Evolutionary conservation across 2,329 filamentous ascomycete species (phyloP).

Genomic region (Scedosporium boydii): DNA sequence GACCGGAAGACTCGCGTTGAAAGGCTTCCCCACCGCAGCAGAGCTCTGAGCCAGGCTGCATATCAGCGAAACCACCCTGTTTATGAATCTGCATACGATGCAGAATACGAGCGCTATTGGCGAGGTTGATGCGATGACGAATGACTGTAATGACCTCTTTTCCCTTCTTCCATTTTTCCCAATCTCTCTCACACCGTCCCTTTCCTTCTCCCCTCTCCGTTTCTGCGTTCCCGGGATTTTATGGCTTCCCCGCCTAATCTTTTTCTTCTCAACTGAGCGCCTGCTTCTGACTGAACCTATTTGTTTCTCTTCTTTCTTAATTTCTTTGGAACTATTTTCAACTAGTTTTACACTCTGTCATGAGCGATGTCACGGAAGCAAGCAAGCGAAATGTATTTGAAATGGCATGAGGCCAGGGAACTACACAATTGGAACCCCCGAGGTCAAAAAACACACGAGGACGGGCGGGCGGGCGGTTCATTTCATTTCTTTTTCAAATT

Average conservation of each 20-base stretch:
- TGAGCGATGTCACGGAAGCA: background rate
- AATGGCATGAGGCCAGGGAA: background rate
- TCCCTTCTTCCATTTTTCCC: conserved; percentile 11
- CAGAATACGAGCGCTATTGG: conserved; percentile 6
- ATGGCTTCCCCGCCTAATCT: background rate
- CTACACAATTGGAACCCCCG: background rate
- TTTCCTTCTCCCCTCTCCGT: conserved; percentile 13
- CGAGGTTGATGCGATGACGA: conserved; percentile 2
- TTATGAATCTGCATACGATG: conserved; percentile 12
- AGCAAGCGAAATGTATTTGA: background rate
- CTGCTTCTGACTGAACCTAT: conserved; percentile 2
- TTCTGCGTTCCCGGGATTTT: background rate
- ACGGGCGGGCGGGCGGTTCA: background rate
- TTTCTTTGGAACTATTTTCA: conserved; percentile 14
- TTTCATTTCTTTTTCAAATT: conserved; percentile 11
- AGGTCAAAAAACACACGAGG: no score
- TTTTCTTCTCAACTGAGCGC: background rate
- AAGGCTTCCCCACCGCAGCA: conserved; percentile 33
- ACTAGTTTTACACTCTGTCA: conserved; percentile 10
- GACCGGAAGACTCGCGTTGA: conserved; percentile 35
- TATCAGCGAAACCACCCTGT: conserved; percentile 20
- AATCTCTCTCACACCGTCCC: conserved; percentile 11
- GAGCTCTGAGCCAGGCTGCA: conserved; percentile 40
- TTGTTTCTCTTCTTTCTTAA: conserved; percentile 13
- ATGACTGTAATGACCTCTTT: conserved; percentile 3